Conservation (phyloP, 192 early-diverging fungal genomes). For the Funneliformis geosporum region DNA sequence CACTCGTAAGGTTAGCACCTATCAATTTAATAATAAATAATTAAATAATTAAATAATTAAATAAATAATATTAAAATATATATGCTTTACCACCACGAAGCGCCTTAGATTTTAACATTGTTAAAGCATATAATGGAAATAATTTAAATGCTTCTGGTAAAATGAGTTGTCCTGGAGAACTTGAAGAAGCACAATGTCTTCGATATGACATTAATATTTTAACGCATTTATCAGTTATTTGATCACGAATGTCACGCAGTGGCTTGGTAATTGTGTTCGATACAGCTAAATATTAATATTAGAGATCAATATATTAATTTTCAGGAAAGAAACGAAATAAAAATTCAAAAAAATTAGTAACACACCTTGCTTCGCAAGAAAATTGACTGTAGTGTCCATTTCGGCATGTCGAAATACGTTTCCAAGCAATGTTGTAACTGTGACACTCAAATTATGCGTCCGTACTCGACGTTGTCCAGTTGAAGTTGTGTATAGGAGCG, state of each 20-base stretch:
- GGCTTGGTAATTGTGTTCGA: slow-evolving; percentile 69
- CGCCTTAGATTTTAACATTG: slow-evolving; percentile 81
- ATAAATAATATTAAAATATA: background rate
- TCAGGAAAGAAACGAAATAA: background rate
- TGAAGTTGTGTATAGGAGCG: slow-evolving; percentile 92
- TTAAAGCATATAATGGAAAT: slow-evolving; percentile 82
- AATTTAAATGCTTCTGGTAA: slow-evolving; percentile 96
- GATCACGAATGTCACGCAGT: slow-evolving; percentile 74
- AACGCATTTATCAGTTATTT: slow-evolving; percentile 84
- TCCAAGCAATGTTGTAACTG: slow-evolving; percentile 72
- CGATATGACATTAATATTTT: slow-evolving; percentile 90
- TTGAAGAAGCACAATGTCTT: slow-evolving; percentile 84
- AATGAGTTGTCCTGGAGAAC: slow-evolving; percentile 90
- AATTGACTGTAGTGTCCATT: slow-evolving; percentile 88
- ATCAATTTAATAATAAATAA: background rate
- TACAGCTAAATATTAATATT: slow-evolving; percentile 50
- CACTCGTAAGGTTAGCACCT: slow-evolving; percentile 65
- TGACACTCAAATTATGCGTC: slow-evolving; percentile 83
- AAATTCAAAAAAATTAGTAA: background rate
- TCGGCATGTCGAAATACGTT: slow-evolving; percentile 89
- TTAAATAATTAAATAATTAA: background rate
- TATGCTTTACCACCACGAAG: slow-evolving; percentile 66
- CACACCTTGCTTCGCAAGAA: slow-evolving; percentile 76
- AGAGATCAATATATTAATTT: too few species aligned
- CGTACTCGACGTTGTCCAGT: slow-evolving; percentile 87